Evolutionary conservation across 2,329 filamentous ascomycete species (phyloP), one percentile per base, ranked within the genome.

Genomic region (Sclerotinia minor): DNA sequence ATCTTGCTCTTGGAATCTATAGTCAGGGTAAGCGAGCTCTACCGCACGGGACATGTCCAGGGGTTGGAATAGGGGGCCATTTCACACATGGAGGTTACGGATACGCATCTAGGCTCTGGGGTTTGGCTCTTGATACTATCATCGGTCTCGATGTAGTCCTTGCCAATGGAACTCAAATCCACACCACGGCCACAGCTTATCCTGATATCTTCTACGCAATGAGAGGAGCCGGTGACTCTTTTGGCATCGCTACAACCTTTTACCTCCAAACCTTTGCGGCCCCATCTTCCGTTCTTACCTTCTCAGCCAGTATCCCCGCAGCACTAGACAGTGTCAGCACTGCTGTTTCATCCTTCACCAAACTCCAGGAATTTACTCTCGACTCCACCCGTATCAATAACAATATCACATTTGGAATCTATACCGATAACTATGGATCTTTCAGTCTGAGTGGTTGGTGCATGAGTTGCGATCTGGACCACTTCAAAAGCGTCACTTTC

Each of bases 71-170:
- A 11, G 81, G 79, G 1, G 82, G 82, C 0, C 82, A 83, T 69
- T 78, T 80, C 53, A 77, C 81, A 1, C 81, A 83, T 61, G 83
- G 83, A 9, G 82, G 81, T 4, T 82, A 78, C 69, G 81, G 81
- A 1, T 75, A 78, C 57, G 74, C 75, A 15, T 81, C 80, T 3
- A 79, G 84, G 5, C 77, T 80, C 26, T 85, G 82, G 80, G 84
- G 84, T 24, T 75, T 83, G 2, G 79, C 83, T 2, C 77, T 85
- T 57, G 84, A 87, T 68, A 80, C 81, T 32, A 79, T 87, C 26
- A 72, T 81, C 13, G 80, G 76, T n/a, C 75, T 83, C 3, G 79
- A 82, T 41, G 81, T 85, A 0, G 80, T 85, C 0, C 76, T 83
- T 24, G 76, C 76, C 11, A 74, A 75, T 19, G 77, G 76, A 15